Evolutionary conservation across 2,329 filamentous ascomycete species (phyloP), one percentile per base, ranked within the genome.

Genomic region (Cercospora beticola): DNA sequence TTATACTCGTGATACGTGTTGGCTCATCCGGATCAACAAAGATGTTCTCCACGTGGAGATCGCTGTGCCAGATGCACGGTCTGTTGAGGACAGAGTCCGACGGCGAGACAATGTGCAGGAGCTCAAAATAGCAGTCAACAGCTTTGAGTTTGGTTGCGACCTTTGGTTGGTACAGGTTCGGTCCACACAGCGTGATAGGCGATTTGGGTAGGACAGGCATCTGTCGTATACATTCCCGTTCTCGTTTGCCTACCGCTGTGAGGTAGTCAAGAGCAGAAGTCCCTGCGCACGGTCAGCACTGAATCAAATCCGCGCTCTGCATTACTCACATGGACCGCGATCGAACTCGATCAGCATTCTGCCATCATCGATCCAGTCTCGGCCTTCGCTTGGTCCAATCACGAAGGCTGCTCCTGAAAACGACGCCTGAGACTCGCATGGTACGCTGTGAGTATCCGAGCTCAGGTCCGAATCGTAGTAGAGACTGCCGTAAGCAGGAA

Each of bases 31-130:
- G 63, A 64, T 80, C 70, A 3, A 81, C 78, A 60, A 79, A 79
- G 62, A 80, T 79, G 57, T 78, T 83, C 8, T 76, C 79, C 18
- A 65, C 65, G 61, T 83, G 81, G 21, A 82, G 71, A 61, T 83
- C 80, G 40, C 67, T 68, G 64, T 83, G 79, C 81, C 76, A 79
- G 18, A 78, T 70, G 30, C 23, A 62, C 16, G 33, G 33, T 40
- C 33, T 40, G 33, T 40, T 40, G 33, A 40, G 33, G 14, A 40
- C 4, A 4, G 33, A 4, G 5, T 40, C 33, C 33, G 33, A 40
- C 5, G 33, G 33, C 14, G 33, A 7, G 33, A 40, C 14, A 40
- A 40, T 5, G 5, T n/a, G 14, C 33, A 40, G 33, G 5, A 40
- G 33, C 33, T 40, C 14, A 40, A 14, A 40, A 14, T 40, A 40